Evolutionary conservation across 495 filamentous ascomycete genomes (phyloP).

Genomic region (Rostrohypoxylon terebratum): DNA sequence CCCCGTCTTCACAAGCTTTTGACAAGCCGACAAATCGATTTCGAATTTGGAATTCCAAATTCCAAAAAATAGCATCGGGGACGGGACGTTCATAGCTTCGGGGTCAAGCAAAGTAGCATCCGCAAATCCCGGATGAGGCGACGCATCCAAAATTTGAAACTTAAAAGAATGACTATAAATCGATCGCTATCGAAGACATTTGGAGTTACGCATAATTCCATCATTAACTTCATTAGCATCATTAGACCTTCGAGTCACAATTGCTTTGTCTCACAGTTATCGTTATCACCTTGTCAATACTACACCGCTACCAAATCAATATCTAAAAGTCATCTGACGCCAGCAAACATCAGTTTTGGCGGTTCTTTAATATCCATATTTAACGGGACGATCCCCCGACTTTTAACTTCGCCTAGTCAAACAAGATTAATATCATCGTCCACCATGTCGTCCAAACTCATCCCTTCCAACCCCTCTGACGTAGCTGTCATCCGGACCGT

Average conservation of each 20-base stretch:
- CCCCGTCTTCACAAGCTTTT: background rate
- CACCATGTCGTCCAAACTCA: constrained; percentile 60
- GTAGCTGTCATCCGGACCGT: constrained; percentile 90
- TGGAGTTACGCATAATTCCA: constrained; percentile 5
- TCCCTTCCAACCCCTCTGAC: constrained; percentile 72
- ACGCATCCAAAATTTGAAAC: background rate
- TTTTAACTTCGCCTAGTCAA: background rate
- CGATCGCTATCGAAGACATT: constrained; percentile 6
- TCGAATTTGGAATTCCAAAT: constrained; percentile 9
- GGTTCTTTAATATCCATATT: background rate
- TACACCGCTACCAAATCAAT: constrained; percentile 3
- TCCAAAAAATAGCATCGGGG: background rate
- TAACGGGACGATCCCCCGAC: background rate
- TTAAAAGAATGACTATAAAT: constrained; percentile 36
- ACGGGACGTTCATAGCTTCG: background rate
- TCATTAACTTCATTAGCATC: too few species aligned
- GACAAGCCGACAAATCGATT: background rate
- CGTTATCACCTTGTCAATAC: background rate
- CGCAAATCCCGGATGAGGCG: constrained; percentile 5
- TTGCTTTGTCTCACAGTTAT: constrained; percentile 19
- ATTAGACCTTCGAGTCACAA: constrained; percentile 8
- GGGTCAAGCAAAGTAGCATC: constrained; percentile 2
- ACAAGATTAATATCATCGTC: background rate
- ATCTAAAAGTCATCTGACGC: constrained; percentile 7
- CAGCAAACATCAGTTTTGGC: background rate